These are phyloP conservation scores for Fagus sylvatica DNA, from an alignment of 306 rosid genomes.

Conservation along the genomic window DNA sequence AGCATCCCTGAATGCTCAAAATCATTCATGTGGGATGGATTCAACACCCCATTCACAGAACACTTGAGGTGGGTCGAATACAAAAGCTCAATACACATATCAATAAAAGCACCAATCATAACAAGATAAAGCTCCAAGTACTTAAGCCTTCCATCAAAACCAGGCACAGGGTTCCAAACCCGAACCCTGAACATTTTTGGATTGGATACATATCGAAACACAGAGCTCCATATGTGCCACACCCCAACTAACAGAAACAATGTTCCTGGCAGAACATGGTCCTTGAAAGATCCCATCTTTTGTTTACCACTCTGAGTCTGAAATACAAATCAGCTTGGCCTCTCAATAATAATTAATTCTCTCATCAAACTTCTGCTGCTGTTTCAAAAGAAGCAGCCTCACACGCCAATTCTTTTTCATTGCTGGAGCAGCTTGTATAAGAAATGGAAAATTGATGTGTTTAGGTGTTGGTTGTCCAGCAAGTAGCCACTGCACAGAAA, in stretches of 20 bases:
- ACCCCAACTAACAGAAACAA: constrained; percentile 81
- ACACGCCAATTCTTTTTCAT: neutral
- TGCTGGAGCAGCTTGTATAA: constrained; percentile 9
- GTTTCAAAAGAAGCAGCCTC: constrained; percentile 9
- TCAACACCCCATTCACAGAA: constrained; percentile 66
- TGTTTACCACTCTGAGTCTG: constrained; percentile 5
- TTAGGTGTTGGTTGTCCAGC: no score
- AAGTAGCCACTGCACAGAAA: no score
- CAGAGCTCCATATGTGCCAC: constrained; percentile 87
- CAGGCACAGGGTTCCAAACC: constrained; percentile 80
- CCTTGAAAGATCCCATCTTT: constrained; percentile 91
- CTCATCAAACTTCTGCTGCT: neutral
- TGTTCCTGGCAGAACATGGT: constrained; percentile 93
- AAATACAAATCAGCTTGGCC: constrained; percentile 12
- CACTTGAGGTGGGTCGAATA: constrained; percentile 87
- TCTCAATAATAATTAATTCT: neutral
- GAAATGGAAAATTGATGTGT: neutral
- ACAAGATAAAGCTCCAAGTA: constrained; percentile 81
- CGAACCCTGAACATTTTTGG: constrained; percentile 57
- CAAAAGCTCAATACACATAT: constrained; percentile 84
- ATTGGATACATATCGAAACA: constrained; percentile 56
- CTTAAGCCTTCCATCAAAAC: constrained; percentile 80
- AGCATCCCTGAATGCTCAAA: constrained; percentile 98
- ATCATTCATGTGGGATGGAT: constrained; percentile 90
- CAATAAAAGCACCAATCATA: constrained; percentile 74